phyloP scores from a whole-genome alignment of 805 yeast genomes.

The Sugiyamaella smithiae region DNA sequence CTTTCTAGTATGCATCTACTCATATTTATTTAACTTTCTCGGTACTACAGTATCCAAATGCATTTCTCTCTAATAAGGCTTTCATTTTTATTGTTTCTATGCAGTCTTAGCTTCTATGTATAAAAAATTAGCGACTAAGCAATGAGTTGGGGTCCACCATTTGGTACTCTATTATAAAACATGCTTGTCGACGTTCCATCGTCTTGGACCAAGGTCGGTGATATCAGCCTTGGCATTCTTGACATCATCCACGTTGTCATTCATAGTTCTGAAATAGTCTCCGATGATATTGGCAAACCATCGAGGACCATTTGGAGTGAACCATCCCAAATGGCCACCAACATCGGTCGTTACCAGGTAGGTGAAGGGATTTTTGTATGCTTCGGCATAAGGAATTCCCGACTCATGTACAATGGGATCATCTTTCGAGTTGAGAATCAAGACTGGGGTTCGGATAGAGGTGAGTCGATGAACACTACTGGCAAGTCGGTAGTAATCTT shows the following conservation, averaged over 20 bases:
- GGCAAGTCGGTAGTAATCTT: conserved; percentile 63
- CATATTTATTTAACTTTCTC: neutral
- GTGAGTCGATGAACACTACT: conserved; percentile 54
- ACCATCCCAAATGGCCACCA: conserved; percentile 89
- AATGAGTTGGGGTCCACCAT: too few relatives aligned
- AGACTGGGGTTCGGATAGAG: conserved; percentile 57
- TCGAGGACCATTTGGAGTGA: conserved; percentile 53
- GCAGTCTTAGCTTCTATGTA: neutral
- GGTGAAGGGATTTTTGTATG: conserved; percentile 55
- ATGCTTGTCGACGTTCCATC: conserved; percentile 22
- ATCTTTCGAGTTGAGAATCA: conserved; percentile 63
- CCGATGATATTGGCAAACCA: conserved; percentile 62
- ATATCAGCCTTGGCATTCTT: conserved; percentile 15
- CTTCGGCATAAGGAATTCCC: conserved; percentile 52
- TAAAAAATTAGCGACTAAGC: too few relatives aligned
- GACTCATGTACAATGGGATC: conserved; percentile 67
- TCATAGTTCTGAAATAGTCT: conserved; percentile 39
- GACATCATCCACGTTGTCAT: conserved; percentile 30
- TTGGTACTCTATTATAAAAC: conserved; percentile 2
- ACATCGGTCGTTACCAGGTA: conserved; percentile 55
- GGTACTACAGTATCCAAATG: too few relatives aligned
- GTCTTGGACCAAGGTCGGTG: conserved; percentile 15
- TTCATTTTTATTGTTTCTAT: too few relatives aligned
- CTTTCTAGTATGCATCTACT: neutral
- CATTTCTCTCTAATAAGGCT: neutral